These are phyloP conservation scores for Cylindricascospora bacillispora DNA, from an alignment of 1,139 yeast species.

Conservation along the genomic window DNA sequence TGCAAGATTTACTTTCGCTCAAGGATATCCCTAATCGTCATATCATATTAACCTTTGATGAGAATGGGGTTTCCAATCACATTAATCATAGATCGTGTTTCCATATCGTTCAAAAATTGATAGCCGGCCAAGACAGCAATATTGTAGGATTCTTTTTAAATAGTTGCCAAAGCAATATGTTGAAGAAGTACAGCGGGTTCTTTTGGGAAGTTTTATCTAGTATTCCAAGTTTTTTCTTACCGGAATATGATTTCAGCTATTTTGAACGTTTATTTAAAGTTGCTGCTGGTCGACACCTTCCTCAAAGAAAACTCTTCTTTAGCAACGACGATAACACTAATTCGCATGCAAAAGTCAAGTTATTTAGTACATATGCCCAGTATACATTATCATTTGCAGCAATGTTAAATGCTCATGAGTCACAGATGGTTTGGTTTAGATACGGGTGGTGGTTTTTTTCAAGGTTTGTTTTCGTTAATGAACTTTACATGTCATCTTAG, in stretches of 20 bases:
- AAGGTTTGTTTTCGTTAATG: conserved; percentile 52
- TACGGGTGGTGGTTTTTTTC: conserved; percentile 77
- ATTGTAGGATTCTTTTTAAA: conserved; percentile 4
- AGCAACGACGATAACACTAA: neutral
- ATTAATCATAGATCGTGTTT: conserved; percentile 67
- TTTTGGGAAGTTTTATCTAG: conserved; percentile 4
- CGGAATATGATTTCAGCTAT: no score
- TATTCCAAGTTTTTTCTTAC: conserved; percentile 2
- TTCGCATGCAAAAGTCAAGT: no score
- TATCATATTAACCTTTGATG: conserved; percentile 71
- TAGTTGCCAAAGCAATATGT: conserved; percentile 5
- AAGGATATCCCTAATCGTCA: conserved; percentile 24
- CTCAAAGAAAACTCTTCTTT: conserved; percentile 1
- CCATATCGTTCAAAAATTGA: conserved; percentile 38
- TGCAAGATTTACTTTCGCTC: conserved; percentile 15
- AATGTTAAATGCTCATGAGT: conserved; percentile 71
- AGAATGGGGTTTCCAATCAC: conserved; percentile 71
- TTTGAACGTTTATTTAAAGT: no score
- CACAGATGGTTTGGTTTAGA: conserved; percentile 95
- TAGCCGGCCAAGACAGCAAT: conserved; percentile 6
- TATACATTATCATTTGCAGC: conserved; percentile 53
- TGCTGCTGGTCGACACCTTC: conserved; percentile 1
- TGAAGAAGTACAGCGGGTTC: conserved; percentile 7
- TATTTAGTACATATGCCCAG: conserved; percentile 33
- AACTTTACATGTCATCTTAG: conserved; percentile 28